Percentiles rank a stretch among this genome's conserved stretches.
Conservation (phyloP, 805 yeast species). For the Candida mattraensis region DNA sequence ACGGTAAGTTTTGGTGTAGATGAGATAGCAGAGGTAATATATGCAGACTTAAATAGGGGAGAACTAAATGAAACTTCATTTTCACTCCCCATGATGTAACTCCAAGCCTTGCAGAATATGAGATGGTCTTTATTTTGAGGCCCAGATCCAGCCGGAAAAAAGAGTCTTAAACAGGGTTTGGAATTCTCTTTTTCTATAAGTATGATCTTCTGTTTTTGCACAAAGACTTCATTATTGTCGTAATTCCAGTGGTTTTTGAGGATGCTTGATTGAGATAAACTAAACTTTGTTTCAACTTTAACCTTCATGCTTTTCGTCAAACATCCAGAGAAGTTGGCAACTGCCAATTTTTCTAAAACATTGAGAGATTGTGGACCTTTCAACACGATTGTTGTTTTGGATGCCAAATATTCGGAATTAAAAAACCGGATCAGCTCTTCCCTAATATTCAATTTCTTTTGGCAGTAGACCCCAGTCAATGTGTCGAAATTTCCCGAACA, state of each 20-base stretch:
- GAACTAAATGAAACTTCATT: constrained; percentile 48
- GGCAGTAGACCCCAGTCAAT: constrained; percentile 36
- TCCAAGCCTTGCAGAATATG: constrained; percentile 46
- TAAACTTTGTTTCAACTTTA: background rate
- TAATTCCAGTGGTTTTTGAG: constrained; percentile 22
- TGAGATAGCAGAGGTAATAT: constrained; percentile 41
- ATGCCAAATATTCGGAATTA: constrained; percentile 41
- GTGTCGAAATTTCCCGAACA: constrained; percentile 65
- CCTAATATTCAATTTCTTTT: constrained; percentile 37
- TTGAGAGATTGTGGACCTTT: constrained; percentile 69
- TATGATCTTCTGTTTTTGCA: constrained; percentile 30
- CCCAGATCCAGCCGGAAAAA: constrained; percentile 35
- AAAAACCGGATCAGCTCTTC: constrained; percentile 41
- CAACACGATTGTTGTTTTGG: constrained; percentile 57
- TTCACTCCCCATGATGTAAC: constrained; percentile 65
- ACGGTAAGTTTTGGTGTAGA: constrained; percentile 28
- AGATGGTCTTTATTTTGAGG: constrained; percentile 20
- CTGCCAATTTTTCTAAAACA: constrained; percentile 50
- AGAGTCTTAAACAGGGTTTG: constrained; percentile 41
- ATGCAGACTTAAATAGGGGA: constrained; percentile 35
- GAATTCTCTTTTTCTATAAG: constrained; percentile 35
- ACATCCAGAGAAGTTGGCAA: constrained; percentile 37
- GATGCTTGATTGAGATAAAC: constrained; percentile 7
- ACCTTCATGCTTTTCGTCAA: background rate
- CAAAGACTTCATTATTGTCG: constrained; percentile 27